These are phyloP conservation scores for Syncephalis plumigaleata DNA, from an alignment of 371 early-diverging fungal species.

Conservation along the genomic window DNA sequence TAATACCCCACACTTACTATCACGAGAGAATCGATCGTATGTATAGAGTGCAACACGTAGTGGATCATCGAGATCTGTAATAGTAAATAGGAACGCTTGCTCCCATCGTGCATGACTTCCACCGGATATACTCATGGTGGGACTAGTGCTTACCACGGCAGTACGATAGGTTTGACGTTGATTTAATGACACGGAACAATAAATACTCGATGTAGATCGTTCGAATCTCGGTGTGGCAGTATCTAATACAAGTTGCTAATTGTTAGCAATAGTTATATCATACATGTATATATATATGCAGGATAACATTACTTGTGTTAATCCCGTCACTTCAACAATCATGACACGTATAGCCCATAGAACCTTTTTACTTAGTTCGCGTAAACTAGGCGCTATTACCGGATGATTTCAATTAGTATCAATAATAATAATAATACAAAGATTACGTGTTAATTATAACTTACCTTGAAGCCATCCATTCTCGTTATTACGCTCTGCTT, in stretches of 20 bases:
- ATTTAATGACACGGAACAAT: constrained; percentile 3
- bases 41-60: constrained; percentile 4
- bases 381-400: neutral
- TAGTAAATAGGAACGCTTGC: constrained; percentile 4
- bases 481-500: neutral
- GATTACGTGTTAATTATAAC: neutral
- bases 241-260: too few species aligned
- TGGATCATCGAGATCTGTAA: constrained; percentile 6
- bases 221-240: too few species aligned
- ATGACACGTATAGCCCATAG: neutral
- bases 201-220: constrained; percentile 1
- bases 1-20: neutral
- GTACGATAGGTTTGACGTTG: constrained; percentile 1
- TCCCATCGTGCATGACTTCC: constrained; percentile 1
- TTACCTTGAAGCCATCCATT: neutral
- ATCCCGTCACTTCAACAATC: neutral
- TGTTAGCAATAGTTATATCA: too few species aligned
- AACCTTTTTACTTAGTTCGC: neutral
- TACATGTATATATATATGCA: too few species aligned
- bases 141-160: neutral
- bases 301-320: constrained; percentile 2
- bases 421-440: constrained; percentile 1
- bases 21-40: constrained; percentile 4
- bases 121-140: neutral
- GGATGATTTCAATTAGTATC: too few species aligned